phyloP scores from a whole-genome alignment of 352 stramenopile genomes.

The Globisporangium nunn region DNA sequence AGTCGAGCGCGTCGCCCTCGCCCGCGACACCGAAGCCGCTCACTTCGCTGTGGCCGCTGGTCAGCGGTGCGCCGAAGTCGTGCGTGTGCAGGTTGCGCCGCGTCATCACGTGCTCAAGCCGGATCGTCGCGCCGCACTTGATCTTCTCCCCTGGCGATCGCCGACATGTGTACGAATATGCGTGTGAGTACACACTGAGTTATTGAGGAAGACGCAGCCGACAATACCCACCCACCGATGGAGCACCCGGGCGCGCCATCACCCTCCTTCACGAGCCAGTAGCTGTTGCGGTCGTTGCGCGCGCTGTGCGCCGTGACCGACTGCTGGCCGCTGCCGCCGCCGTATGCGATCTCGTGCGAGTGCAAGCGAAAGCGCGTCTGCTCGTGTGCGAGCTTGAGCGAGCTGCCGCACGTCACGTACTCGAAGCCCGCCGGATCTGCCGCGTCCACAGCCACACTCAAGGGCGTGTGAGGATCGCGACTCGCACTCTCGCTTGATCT shows the following conservation, averaged over 20 bases:
- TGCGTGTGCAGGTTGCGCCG: conserved; percentile 79
- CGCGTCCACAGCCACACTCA: neutral
- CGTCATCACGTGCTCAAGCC: conserved; percentile 70
- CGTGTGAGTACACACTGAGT: neutral
- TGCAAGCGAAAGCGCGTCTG: conserved; percentile 66
- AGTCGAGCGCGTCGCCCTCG: conserved; percentile 62
- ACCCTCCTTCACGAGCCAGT: conserved; percentile 82
- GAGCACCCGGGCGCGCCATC: conserved; percentile 37
- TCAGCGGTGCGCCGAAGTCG: conserved; percentile 59
- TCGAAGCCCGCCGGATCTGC: conserved; percentile 69
- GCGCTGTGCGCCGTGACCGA: conserved; percentile 63
- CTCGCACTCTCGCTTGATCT: no score
- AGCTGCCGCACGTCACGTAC: conserved; percentile 76
- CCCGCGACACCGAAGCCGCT: conserved; percentile 76
- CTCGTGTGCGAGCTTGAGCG: conserved; percentile 81
- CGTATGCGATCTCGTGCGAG: conserved; percentile 80
- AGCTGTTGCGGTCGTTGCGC: conserved; percentile 80
- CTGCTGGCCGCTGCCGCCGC: conserved; percentile 71
- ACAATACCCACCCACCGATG: conserved; percentile 14
- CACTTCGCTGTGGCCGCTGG: conserved; percentile 52
- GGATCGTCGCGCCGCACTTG: conserved; percentile 52
- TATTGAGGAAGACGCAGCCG: neutral
- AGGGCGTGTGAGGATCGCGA: neutral
- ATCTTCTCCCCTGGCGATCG: conserved; percentile 38
- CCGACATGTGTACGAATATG: neutral